These are phyloP conservation scores for Vigna reflexopilosa DNA, from an alignment of 306 rosid species.

Conservation along the genomic window DNA sequence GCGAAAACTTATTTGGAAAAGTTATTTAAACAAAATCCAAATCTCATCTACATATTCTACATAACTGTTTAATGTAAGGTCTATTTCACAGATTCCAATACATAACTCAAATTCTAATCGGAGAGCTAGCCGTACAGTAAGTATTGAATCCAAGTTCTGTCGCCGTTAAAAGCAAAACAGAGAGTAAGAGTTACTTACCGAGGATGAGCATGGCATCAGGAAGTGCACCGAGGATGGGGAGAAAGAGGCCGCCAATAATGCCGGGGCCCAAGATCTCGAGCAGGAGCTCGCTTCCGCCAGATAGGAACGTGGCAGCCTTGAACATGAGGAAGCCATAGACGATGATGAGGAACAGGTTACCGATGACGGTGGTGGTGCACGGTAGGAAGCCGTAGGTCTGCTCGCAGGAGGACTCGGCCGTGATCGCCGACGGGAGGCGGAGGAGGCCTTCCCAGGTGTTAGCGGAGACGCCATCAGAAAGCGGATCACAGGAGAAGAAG, in stretches of 20 bases:
- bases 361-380: constrained; percentile 61
- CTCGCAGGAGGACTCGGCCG: constrained; percentile 65
- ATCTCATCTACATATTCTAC: too few relatives aligned
- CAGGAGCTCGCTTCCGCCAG: constrained; percentile 83
- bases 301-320: constrained; percentile 73
- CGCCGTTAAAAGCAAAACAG: not conserved
- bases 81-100: not conserved
- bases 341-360: constrained; percentile 71
- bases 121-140: too few relatives aligned
- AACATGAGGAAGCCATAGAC: constrained; percentile 82
- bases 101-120: not conserved
- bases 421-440: constrained; percentile 9
- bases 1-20: not conserved
- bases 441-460: not conserved
- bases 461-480: constrained; percentile 56
- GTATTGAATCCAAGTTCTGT: too few relatives aligned
- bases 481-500: constrained; percentile 47
- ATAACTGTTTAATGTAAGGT: not conserved
- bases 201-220: constrained; percentile 68
- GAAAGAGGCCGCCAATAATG: constrained; percentile 87
- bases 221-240: constrained; percentile 71
- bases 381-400: constrained; percentile 90
- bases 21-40: not conserved
- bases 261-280: constrained; percentile 97
- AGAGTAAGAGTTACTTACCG: constrained; percentile 38